Conservation (phyloP, 192 early-diverging fungal species). For the Gaertneriomyces semiglobifer region DNA sequence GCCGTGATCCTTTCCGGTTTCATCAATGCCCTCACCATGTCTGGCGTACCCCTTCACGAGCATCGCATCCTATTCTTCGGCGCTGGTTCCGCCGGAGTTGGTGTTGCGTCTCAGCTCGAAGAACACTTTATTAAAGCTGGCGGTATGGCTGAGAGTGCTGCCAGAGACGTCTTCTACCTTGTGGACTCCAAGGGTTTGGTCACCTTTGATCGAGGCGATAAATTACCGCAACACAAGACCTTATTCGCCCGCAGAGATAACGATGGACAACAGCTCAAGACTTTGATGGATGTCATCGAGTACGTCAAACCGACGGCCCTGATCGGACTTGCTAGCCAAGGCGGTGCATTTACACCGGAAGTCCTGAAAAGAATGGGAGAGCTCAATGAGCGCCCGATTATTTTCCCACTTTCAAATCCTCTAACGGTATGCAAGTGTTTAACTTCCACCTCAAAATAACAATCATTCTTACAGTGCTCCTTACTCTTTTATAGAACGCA, state of each 20-base stretch:
- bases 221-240: constrained; percentile 37
- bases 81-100: constrained; percentile 91
- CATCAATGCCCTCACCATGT: constrained; percentile 68
- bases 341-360: constrained; percentile 71
- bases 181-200: constrained; percentile 91
- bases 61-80: constrained; percentile 93
- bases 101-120: constrained; percentile 67
- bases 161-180: constrained; percentile 74
- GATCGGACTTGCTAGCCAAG: constrained; percentile 80
- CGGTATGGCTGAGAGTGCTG: constrained; percentile 53
- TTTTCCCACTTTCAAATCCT: constrained; percentile 88
- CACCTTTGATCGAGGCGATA: constrained; percentile 83
- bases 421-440: constrained; percentile 6
- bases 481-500: constrained; percentile 60
- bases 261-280: constrained; percentile 68
- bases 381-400: constrained; percentile 74
- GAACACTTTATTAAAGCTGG: constrained; percentile 20
- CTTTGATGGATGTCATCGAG: constrained; percentile 72
- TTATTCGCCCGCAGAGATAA: constrained; percentile 87
- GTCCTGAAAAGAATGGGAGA: constrained; percentile 72
- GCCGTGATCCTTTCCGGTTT: constrained; percentile 91
- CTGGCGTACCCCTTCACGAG: constrained; percentile 61
- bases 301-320: constrained; percentile 85
- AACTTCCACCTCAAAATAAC: constrained; percentile 51
- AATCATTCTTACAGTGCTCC: constrained; percentile 52